A percentile compares a stretch with the other conserved stretches of the same genome.
Conservation (phyloP, 169 alveolate species). For the Eimeria acervulina region DNA sequence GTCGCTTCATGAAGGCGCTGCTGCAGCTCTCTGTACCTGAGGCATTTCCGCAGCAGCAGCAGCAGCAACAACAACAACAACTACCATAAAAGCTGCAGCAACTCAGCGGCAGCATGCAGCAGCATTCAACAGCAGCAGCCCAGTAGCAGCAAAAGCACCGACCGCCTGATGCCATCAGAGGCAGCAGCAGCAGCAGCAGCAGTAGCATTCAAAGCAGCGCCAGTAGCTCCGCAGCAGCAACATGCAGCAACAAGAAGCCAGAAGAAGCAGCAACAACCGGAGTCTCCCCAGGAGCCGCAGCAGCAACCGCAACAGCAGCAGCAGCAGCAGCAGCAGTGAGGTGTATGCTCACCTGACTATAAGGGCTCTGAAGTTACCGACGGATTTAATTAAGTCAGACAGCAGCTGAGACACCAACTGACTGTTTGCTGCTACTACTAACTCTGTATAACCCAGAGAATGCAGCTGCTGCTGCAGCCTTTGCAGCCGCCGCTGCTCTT, state of each 20-base stretch:
- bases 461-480: slow-evolving; percentile 56
- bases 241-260: too few relatives aligned
- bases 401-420: neutral
- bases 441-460: neutral
- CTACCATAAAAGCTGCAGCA: neutral
- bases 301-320: neutral
- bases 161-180: neutral
- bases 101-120: neutral
- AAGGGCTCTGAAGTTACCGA: slow-evolving; percentile 32
- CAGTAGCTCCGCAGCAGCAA: neutral
- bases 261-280: neutral
- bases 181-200: neutral
- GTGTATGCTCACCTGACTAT: slow-evolving; percentile 15
- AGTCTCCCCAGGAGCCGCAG: neutral
- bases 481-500: neutral
- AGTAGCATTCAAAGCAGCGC: neutral
- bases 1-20: slow-evolving; percentile 47
- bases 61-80: slow-evolving; percentile 8
- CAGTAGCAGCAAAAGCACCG: neutral
- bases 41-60: neutral
- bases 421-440: neutral
- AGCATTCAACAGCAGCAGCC: neutral
- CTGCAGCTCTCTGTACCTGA: slow-evolving; percentile 76
- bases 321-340: slow-evolving; percentile 18
- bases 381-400: slow-evolving; percentile 25